Percentiles rank a stretch among this genome's conserved stretches.
These are phyloP conservation scores for Platanthera zijinensis DNA, from an alignment of 106 monocot species.

Conservation along the genomic window DNA sequence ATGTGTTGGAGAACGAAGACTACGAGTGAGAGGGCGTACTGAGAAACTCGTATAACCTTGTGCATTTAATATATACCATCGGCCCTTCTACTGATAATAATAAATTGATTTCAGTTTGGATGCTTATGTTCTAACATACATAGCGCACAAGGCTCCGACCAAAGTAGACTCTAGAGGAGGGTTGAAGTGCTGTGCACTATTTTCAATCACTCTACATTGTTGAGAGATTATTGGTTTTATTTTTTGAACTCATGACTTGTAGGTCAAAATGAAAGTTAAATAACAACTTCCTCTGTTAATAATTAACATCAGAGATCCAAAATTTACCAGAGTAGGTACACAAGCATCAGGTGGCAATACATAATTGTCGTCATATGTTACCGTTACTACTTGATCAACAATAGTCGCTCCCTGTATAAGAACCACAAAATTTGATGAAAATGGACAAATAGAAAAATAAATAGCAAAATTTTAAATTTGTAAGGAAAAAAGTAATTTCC, in stretches of 20 bases:
- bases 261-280: neutral
- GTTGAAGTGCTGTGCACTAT: no score
- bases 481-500: neutral
- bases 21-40: no score
- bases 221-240: neutral
- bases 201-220: neutral
- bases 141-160: no score
- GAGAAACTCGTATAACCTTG: no score
- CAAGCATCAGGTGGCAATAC: conserved; percentile 60
- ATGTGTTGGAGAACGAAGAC: no score
- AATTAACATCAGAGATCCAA: neutral
- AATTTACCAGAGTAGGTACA: conserved; percentile 27
- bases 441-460: neutral
- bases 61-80: no score
- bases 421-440: neutral
- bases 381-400: conserved; percentile 59
- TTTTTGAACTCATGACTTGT: neutral
- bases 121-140: no score
- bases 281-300: neutral
- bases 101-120: no score
- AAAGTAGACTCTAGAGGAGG: no score
- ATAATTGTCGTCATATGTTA: conserved; percentile 60
- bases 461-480: no score
- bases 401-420: conserved; percentile 77
- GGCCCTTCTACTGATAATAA: no score